These are phyloP conservation scores for Retiboletus flavoniger DNA, from an alignment of 1,284 basidiomycete species.

Conservation along the genomic window DNA sequence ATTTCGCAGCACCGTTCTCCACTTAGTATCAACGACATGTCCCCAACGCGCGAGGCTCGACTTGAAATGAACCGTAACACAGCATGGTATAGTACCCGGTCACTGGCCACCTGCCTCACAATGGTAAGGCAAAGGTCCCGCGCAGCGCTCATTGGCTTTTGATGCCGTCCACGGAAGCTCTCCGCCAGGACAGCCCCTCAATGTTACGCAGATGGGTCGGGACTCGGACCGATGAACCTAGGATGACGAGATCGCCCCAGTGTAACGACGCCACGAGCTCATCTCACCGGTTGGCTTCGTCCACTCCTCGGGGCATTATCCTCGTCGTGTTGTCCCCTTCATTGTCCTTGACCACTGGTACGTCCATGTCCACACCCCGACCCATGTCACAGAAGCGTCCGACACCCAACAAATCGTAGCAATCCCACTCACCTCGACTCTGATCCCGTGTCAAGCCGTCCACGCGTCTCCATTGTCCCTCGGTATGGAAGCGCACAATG, in stretches of 20 bases:
- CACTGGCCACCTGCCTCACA: too few species aligned
- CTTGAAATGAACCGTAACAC: background rate
- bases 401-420: background rate
- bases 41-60: background rate
- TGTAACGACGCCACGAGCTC: background rate
- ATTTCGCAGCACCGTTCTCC: background rate
- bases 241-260: background rate
- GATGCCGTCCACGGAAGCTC: background rate
- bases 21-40: background rate
- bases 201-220: background rate
- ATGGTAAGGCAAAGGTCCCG: background rate
- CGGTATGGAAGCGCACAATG: background rate
- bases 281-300: background rate
- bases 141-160: background rate
- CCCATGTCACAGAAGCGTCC: background rate
- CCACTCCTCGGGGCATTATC: slow-evolving; percentile 2
- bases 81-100: background rate
- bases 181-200: background rate
- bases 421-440: background rate
- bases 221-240: background rate
- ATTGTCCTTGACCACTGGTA: background rate
- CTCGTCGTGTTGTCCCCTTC: background rate
- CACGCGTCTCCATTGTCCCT: slow-evolving; percentile 9
- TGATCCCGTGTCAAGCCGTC: background rate
- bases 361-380: background rate